phyloP scores from a whole-genome alignment of 805 yeast species.

The Kluyveromyces lactis region DNA sequence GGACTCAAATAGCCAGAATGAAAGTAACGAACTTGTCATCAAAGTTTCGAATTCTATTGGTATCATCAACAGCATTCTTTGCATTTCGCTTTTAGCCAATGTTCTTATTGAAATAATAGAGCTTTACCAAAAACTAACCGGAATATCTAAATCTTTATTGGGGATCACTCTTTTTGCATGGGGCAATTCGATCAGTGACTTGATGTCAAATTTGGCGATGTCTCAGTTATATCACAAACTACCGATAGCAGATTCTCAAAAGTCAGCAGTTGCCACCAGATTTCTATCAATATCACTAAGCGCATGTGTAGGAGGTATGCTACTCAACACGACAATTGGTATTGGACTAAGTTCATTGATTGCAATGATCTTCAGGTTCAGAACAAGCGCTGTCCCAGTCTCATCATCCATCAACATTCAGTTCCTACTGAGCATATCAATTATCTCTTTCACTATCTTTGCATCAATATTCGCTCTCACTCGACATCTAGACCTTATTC shows the following conservation, averaged over 20 bases:
- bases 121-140: conserved; percentile 24
- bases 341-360: conserved; percentile 70
- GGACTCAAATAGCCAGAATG: neutral
- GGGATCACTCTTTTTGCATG: conserved; percentile 91
- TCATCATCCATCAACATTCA: neutral
- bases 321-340: conserved; percentile 71
- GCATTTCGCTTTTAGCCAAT: conserved; percentile 29
- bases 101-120: conserved; percentile 29
- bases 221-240: conserved; percentile 43
- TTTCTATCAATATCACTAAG: conserved; percentile 85
- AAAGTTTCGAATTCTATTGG: conserved; percentile 14
- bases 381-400: conserved; percentile 5
- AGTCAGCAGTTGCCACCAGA: conserved; percentile 36
- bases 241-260: conserved; percentile 16
- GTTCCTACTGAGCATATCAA: neutral
- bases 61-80: conserved; percentile 25
- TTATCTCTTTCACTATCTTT: neutral
- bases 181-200: conserved; percentile 91
- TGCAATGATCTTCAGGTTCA: conserved; percentile 23
- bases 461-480: neutral
- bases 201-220: conserved; percentile 76
- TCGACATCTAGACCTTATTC: conserved; percentile 1
- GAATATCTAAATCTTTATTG: conserved; percentile 68
- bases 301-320: conserved; percentile 92
- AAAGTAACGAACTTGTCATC: conserved; percentile 5